phyloP scores from a whole-genome alignment of 768 basidiomycete genomes.

The Rhizopogon vinicolor region DNA sequence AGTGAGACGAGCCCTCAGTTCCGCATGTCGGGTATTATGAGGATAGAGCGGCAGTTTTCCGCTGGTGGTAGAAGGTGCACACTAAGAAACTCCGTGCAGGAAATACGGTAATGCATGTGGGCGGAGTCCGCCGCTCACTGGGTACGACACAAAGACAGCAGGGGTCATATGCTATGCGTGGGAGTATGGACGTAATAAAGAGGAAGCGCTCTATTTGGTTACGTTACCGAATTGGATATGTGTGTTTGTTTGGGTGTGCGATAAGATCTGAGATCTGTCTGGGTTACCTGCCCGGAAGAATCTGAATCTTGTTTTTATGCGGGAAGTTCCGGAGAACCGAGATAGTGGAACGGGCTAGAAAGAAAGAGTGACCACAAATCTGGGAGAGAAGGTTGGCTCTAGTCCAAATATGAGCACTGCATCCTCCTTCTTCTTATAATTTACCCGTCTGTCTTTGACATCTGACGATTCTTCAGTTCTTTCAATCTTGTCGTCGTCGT shows the following conservation, averaged over 20 bases:
- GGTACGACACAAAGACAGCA: constrained; percentile 6
- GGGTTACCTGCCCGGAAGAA: constrained; percentile 10
- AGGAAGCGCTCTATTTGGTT: constrained; percentile 8
- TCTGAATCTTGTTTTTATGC: constrained; percentile 17
- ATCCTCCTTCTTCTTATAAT: constrained; percentile 32
- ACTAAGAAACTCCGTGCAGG: no score
- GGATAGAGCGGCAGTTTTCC: no score
- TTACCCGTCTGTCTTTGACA: constrained; percentile 9
- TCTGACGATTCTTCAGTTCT: constrained; percentile 11
- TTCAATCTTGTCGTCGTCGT: constrained; percentile 5
- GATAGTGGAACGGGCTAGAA: constrained; percentile 27
- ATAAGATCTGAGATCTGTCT: constrained; percentile 26
- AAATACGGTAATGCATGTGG: no score
- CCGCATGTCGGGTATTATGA: constrained; percentile 1
- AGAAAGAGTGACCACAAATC: constrained; percentile 34
- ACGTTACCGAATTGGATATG: constrained; percentile 20
- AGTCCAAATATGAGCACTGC: constrained; percentile 20
- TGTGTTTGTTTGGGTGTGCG: constrained; percentile 11
- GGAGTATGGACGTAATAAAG: constrained; percentile 28
- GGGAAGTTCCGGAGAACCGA: constrained; percentile 30
- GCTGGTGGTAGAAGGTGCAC: no score
- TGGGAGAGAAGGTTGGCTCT: constrained; percentile 25
- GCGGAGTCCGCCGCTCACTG: not conserved
- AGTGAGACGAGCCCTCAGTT: constrained; percentile 13
- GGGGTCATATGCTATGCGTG: constrained; percentile 25